Conservation (phyloP, 306 rosid genomes). For the Benincasa hispida region DNA sequence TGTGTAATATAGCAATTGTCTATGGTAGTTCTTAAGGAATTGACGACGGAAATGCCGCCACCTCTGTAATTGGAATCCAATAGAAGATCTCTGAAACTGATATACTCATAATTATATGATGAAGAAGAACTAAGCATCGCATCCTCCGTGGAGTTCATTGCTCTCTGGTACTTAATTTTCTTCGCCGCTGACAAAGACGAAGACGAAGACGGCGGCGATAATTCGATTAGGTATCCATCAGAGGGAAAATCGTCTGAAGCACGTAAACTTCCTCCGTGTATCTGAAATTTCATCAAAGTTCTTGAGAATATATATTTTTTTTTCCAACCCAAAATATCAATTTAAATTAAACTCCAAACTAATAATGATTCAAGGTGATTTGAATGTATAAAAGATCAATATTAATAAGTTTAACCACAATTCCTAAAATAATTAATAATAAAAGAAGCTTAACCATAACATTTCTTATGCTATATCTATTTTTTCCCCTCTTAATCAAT, state of each 20-base stretch:
- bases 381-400: too few species aligned
- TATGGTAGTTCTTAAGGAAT: conserved; percentile 64
- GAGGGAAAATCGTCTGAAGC: conserved; percentile 55
- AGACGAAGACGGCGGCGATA: conserved; percentile 16
- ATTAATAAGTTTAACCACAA: too few species aligned
- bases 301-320: too few species aligned
- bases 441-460: too few species aligned
- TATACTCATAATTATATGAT: conserved; percentile 61
- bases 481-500: too few species aligned
- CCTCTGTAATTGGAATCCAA: conserved; percentile 78
- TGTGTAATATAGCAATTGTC: conserved; percentile 85
- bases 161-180: background rate
- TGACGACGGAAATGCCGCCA: conserved; percentile 62
- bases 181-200: conserved; percentile 1
- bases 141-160: conserved; percentile 4
- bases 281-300: conserved; percentile 25
- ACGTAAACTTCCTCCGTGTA: conserved; percentile 70
- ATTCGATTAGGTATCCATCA: conserved; percentile 52
- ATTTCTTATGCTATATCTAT: too few species aligned
- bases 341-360: too few species aligned
- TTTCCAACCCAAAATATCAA: too few species aligned
- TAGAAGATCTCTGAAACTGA: conserved; percentile 56
- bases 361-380: too few species aligned
- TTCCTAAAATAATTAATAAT: too few species aligned
- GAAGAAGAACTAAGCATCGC: conserved; percentile 26